Conservation (phyloP, 306 rosid species). For the Betula pendula region DNA sequence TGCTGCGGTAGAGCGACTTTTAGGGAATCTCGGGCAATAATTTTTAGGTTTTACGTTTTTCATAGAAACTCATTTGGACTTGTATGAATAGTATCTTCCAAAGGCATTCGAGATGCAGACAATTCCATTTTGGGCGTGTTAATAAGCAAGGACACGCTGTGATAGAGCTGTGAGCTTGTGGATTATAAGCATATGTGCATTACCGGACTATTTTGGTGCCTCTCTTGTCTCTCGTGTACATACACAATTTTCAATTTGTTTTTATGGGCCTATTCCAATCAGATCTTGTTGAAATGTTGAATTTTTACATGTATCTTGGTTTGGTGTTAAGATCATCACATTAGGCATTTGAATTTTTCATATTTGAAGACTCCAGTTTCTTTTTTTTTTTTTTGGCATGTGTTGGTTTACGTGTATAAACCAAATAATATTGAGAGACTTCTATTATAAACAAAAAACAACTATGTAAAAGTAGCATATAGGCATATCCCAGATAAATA, state of each 20-base stretch:
- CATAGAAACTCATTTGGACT: constrained; percentile 27
- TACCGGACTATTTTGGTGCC: constrained; percentile 15
- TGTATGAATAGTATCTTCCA: constrained; percentile 31
- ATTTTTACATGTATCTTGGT: neutral
- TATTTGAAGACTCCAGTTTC: no score
- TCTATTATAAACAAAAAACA: no score
- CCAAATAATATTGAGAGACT: no score
- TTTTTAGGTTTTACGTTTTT: neutral
- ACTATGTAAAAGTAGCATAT: no score
- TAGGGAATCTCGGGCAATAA: constrained; percentile 57
- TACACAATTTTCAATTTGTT: neutral
- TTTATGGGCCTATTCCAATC: neutral
- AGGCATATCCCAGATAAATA: no score
- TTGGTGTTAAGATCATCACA: no score
- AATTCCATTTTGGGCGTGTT: constrained; percentile 48
- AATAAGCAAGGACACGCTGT: constrained; percentile 40
- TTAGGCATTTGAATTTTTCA: no score
- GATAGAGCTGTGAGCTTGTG: constrained; percentile 41
- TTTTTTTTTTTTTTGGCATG: no score
- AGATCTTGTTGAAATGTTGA: neutral
- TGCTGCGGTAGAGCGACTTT: constrained; percentile 70
- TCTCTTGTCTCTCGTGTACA: constrained; percentile 5
- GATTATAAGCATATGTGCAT: constrained; percentile 29
- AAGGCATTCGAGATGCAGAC: constrained; percentile 37
- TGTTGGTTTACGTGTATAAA: no score